These are phyloP conservation scores for Yarrowia deformans DNA, from an alignment of 805 yeast species.

Conservation along the genomic window DNA sequence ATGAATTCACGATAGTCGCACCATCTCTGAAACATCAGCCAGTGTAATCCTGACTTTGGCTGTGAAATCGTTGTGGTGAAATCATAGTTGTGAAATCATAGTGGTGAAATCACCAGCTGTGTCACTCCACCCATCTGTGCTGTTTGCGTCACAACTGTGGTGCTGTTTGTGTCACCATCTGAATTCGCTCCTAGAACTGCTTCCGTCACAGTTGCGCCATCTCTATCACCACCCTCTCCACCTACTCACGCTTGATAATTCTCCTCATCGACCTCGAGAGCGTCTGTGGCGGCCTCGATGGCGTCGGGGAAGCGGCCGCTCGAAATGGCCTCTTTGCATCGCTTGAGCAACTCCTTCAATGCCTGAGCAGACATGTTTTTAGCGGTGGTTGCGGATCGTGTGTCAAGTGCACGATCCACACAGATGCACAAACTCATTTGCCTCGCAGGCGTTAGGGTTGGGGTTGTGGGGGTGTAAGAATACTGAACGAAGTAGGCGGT, in stretches of 20 bases:
- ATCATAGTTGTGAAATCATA: no score
- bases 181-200: background rate
- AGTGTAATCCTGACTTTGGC: no score
- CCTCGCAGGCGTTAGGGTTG: slow-evolving; percentile 22
- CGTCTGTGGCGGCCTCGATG: slow-evolving; percentile 61
- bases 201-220: no score
- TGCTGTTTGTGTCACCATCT: background rate
- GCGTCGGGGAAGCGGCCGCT: slow-evolving; percentile 50
- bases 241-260: slow-evolving; percentile 70
- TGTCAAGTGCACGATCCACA: background rate
- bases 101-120: no score
- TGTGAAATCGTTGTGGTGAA: no score
- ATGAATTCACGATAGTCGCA: no score
- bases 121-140: no score
- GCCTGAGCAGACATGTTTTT: slow-evolving; percentile 31
- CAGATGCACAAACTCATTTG: background rate
- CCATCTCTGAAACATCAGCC: no score
- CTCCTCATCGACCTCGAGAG: slow-evolving; percentile 61
- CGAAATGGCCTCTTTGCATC: slow-evolving; percentile 22
- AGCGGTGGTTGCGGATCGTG: background rate
- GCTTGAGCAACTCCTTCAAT: slow-evolving; percentile 29
- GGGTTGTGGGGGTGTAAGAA: background rate
- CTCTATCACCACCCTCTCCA: no score
- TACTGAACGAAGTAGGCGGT: no score
- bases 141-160: background rate